Conservation (phyloP, 768 basidiomycete species). For the Kwoniella dejecticola region DNA sequence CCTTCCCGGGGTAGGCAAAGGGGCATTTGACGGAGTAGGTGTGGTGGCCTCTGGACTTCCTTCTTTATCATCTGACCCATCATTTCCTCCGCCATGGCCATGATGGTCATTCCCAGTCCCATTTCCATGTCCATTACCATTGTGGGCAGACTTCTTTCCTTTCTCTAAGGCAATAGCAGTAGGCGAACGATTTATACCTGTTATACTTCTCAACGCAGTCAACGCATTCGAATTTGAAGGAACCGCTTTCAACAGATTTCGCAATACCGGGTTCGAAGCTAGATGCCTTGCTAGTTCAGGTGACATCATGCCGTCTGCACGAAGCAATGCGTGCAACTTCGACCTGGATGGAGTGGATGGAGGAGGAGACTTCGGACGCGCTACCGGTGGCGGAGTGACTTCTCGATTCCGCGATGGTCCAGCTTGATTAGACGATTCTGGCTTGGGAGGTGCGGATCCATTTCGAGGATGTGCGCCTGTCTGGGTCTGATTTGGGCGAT, state of each 20-base stretch:
- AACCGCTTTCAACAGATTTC: constrained; percentile 40
- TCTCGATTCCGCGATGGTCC: constrained; percentile 21
- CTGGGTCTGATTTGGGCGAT: too few species aligned
- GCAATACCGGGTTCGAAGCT: constrained; percentile 38
- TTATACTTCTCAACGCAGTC: constrained; percentile 14
- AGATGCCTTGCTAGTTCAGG: constrained; percentile 41
- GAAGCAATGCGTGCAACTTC: constrained; percentile 37
- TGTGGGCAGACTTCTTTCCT: constrained; percentile 1
- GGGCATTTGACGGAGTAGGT: constrained; percentile 19
- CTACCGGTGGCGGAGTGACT: constrained; percentile 38
- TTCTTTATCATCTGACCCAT: constrained; percentile 10
- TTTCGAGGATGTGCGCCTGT: constrained; percentile 1
- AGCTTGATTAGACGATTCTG: neutral
- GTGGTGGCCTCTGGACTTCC: constrained; percentile 22
- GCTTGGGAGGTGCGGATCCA: neutral
- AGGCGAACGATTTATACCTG: constrained; percentile 14
- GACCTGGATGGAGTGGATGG: constrained; percentile 44
- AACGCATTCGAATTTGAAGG: constrained; percentile 25
- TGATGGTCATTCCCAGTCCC: too few species aligned
- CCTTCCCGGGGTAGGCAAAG: constrained; percentile 12
- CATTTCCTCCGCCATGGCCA: too few species aligned
- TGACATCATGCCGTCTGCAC: constrained; percentile 40
- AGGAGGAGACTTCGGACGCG: constrained; percentile 38
- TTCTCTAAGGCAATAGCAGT: neutral
- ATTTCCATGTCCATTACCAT: neutral